Conservation (phyloP, 176 grass and related monocot genomes). For the Ensete glaucum region DNA sequence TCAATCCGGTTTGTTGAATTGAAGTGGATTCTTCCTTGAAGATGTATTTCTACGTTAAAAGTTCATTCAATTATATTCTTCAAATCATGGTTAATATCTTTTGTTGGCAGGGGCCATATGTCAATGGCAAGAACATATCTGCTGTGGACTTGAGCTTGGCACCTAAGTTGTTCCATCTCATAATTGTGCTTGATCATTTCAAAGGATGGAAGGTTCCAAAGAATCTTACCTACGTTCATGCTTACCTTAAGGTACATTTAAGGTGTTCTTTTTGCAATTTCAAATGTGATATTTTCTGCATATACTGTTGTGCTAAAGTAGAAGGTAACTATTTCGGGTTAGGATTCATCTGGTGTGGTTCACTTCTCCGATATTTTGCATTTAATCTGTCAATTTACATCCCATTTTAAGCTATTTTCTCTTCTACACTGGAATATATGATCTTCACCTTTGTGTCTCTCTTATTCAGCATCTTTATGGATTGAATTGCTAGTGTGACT, state of each 20-base stretch:
- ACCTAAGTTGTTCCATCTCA: conserved; percentile 28
- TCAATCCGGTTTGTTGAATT: background rate
- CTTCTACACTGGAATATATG: too few species aligned
- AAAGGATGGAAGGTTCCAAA: conserved; percentile 25
- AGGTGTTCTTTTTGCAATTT: too few species aligned
- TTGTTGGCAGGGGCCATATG: conserved; percentile 11
- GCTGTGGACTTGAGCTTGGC: conserved; percentile 25
- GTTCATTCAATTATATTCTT: background rate
- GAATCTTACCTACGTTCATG: conserved; percentile 15
- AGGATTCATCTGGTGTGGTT: too few species aligned
- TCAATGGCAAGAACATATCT: conserved; percentile 19
- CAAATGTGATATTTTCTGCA: too few species aligned
- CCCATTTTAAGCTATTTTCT: too few species aligned
- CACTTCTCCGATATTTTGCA: too few species aligned
- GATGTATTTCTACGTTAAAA: background rate
- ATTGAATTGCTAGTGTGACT: too few species aligned
- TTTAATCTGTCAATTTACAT: too few species aligned
- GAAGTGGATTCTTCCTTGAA: background rate
- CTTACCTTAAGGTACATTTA: conserved; percentile 16
- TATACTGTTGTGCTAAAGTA: too few species aligned
- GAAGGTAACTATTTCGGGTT: too few species aligned
- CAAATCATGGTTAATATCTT: background rate
- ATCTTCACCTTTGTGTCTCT: too few species aligned
- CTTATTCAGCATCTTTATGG: too few species aligned
- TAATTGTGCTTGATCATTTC: conserved; percentile 10